Conservation (phyloP, 148 eudicot species). For the Camellia sinensis region DNA sequence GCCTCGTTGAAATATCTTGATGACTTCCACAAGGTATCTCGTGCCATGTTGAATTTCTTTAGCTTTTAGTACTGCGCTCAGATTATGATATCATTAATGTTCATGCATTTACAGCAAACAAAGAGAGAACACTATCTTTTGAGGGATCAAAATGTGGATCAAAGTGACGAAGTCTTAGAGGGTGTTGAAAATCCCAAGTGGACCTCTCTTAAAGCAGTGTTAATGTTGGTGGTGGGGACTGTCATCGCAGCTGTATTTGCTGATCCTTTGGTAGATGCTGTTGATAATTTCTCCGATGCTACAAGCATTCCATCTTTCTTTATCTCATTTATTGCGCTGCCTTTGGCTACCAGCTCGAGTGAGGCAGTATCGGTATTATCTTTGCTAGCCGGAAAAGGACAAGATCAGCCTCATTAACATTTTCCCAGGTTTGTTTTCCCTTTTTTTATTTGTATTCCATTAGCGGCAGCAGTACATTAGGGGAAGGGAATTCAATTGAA, state of each 20-base stretch:
- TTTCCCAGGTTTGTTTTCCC: constrained; percentile 33
- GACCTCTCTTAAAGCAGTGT: constrained; percentile 28
- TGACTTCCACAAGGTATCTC: constrained; percentile 30
- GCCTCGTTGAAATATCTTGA: constrained; percentile 28
- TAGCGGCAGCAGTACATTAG: no score
- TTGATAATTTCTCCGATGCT: constrained; percentile 43
- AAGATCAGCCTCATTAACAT: constrained; percentile 44
- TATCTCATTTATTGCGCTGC: constrained; percentile 44
- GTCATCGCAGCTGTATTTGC: constrained; percentile 43
- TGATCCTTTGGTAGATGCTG: constrained; percentile 54
- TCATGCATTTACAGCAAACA: constrained; percentile 27
- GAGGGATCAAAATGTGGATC: background rate
- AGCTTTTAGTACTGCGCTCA: background rate
- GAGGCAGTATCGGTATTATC: constrained; percentile 40
- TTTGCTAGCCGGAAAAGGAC: constrained; percentile 32
- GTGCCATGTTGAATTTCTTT: background rate
- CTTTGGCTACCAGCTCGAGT: constrained; percentile 47
- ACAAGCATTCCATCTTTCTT: constrained; percentile 49
- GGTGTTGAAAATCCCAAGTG: constrained; percentile 23
- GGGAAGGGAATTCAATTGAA: no score
- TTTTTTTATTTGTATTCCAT: background rate
- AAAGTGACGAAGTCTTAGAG: constrained; percentile 31
- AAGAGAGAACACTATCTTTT: constrained; percentile 29
- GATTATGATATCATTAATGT: background rate
- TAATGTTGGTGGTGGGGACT: constrained; percentile 34